Percentiles rank a stretch among this genome's conserved stretches.
Evolutionary conservation across 805 yeast genomes (phyloP).

Genomic region (Candida gorgasii): DNA sequence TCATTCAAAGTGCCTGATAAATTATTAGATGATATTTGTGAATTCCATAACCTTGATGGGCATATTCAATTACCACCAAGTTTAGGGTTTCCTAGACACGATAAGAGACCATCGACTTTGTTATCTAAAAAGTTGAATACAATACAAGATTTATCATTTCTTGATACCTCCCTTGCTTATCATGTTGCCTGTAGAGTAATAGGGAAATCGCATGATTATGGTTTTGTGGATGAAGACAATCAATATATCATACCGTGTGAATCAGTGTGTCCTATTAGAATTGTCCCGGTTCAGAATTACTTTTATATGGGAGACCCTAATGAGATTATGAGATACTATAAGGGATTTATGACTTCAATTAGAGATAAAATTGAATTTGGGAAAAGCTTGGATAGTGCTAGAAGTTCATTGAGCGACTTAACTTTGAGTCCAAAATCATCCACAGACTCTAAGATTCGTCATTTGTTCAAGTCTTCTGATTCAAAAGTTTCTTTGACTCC

Average conservation of each 20-base stretch:
- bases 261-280: conserved; percentile 32
- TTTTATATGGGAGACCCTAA: conserved; percentile 16
- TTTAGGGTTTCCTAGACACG: conserved; percentile 32
- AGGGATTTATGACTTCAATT: conserved; percentile 35
- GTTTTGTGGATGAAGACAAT: conserved; percentile 22
- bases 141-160: conserved; percentile 35
- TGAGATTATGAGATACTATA: conserved; percentile 27
- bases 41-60: conserved; percentile 30
- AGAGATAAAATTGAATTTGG: conserved; percentile 17
- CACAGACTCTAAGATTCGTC: conserved; percentile 23
- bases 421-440: conserved; percentile 22
- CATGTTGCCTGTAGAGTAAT: conserved; percentile 42
- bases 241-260: conserved; percentile 40
- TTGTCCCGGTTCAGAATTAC: conserved; percentile 31
- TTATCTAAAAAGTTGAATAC: conserved; percentile 22
- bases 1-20: conserved; percentile 43
- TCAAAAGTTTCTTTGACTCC: conserved; percentile 20
- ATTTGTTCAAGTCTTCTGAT: conserved; percentile 29
- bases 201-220: conserved; percentile 40
- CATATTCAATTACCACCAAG: conserved; percentile 41
- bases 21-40: conserved; percentile 42
- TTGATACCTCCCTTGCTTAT: conserved; percentile 36
- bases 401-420: background rate
- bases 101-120: conserved; percentile 24
- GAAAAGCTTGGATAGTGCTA: conserved; percentile 4